Evolutionary conservation across 2,329 filamentous ascomycete genomes (phyloP), one percentile per base, ranked within the genome.

Genomic region (Fusarium torreyae): DNA sequence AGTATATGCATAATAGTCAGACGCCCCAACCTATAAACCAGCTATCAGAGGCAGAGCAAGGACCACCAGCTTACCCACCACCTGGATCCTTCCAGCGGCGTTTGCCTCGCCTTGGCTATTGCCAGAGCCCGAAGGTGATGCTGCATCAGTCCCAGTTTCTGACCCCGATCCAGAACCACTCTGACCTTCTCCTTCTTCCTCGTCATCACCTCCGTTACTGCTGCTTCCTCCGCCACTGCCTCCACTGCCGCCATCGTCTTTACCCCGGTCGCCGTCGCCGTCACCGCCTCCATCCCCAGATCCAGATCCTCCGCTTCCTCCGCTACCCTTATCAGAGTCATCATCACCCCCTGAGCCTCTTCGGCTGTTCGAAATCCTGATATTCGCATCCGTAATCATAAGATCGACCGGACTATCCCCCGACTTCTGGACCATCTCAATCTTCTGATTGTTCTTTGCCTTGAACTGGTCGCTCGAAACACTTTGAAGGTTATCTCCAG

Each of bases 401-500:
- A 62, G 24, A 24, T 62, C 56, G 7, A 61, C 46, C n/a, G 56
- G 44, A 7, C 53, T 33, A 31, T 62, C 39, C 4, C 58, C 58
- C 17, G 31, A 28, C 18, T 62, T 59, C 6, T 62, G 56, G 18
- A 62, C 15, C 34, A 62, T 22, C 7, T 43, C 33, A 2, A 62
- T 49, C 56, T 61, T 62, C n/a, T 62, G 58, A 15, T 62, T 49
- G 24, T 61, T 22, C n/a, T 33, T 22, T 11, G 57, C 49, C 33
- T 39, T 43, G 10, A 62, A 62, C 9, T 48, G 33, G 1, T 62
- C 56, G 22, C 58, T 62, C 28, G 43, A 28, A 7, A 62, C 44
- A 17, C 17, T 31, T 39, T 62, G 38, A 4, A n/a, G 31, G n/a
- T 20, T 31, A 15, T 17, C 45, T 8, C 58, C 45, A 7, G 45